These are phyloP conservation scores for Cryphonectria japonica DNA, from an alignment of 2,329 filamentous ascomycete genomes.

Conservation along the genomic window DNA sequence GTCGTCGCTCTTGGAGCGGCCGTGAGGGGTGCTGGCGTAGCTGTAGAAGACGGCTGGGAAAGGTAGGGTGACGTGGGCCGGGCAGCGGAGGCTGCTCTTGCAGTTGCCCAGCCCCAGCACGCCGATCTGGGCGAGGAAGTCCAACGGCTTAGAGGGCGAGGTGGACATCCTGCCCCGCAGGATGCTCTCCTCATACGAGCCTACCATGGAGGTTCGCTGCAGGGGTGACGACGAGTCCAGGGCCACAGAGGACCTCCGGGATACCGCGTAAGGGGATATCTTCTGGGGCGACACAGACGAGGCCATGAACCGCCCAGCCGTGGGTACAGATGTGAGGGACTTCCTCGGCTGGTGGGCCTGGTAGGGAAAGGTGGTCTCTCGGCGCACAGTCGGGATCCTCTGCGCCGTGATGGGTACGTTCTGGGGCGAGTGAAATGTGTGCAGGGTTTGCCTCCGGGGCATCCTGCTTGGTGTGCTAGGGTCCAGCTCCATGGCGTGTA, in stretches of 20 bases:
- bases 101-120: constrained; percentile 89
- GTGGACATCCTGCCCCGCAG: constrained; percentile 95
- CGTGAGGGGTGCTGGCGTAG: constrained; percentile 72
- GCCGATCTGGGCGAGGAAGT: constrained; percentile 94
- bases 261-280: constrained; percentile 42
- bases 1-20: constrained; percentile 70
- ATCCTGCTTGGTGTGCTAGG: constrained; percentile 40
- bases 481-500: constrained; percentile 55
- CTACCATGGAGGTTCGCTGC: constrained; percentile 93
- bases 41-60: constrained; percentile 97
- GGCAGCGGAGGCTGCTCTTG: constrained; percentile 82
- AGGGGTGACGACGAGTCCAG: constrained; percentile 73
- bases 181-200: constrained; percentile 97
- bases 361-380: constrained; percentile 66
- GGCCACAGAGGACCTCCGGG: constrained; percentile 68
- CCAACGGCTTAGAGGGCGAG: constrained; percentile 85
- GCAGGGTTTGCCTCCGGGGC: constrained; percentile 71
- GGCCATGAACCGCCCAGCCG: constrained; percentile 44
- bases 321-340: constrained; percentile 67
- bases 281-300: constrained; percentile 54
- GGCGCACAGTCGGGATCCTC: constrained; percentile 50
- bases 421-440: constrained; percentile 36
- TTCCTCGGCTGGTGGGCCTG: constrained; percentile 80
- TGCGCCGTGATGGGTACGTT: constrained; percentile 29
- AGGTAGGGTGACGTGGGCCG: constrained; percentile 84